Evolutionary conservation across 164 flowering plant species (phyloP).

Genomic region (Nymphaea thermarum): DNA sequence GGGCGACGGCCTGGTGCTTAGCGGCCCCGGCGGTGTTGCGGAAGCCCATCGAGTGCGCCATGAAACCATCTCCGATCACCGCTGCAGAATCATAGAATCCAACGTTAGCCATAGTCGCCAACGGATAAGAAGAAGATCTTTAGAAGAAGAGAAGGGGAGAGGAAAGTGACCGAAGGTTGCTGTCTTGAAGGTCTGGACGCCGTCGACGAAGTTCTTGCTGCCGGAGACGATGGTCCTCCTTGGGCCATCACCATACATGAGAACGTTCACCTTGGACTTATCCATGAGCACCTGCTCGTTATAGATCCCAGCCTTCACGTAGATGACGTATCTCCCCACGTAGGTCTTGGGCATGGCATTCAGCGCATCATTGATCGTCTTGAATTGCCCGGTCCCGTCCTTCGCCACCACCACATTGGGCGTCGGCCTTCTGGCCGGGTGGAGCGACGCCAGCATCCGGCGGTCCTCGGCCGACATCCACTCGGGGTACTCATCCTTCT

Average conservation of each 20-base stretch:
- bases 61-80: conserved; percentile 33
- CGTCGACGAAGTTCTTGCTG: conserved; percentile 12
- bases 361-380: conserved; percentile 34
- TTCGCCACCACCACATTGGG: conserved; percentile 48
- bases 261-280: conserved; percentile 21
- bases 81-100: conserved; percentile 12
- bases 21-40: conserved; percentile 54
- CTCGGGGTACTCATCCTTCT: conserved; percentile 15
- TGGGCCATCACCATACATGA: conserved; percentile 63
- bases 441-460: conserved; percentile 18
- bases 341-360: conserved; percentile 31
- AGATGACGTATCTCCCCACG: conserved; percentile 30
- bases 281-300: conserved; percentile 29
- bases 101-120: too few relatives aligned
- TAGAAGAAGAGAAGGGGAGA: not conserved
- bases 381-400: conserved; percentile 44
- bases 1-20: conserved; percentile 58
- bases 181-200: conserved; percentile 25
- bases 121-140: too few relatives aligned
- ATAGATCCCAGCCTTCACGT: conserved; percentile 51
- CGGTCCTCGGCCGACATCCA: conserved; percentile 31
- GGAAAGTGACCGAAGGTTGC: conserved; percentile 37
- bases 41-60: conserved; percentile 39
- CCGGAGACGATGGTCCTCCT: conserved; percentile 46
- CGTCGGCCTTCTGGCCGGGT: not conserved